Evolutionary conservation across 139 green algal species (phyloP), one percentile per base, ranked within the genome.

Genomic region (Picochlorum sp.): DNA sequence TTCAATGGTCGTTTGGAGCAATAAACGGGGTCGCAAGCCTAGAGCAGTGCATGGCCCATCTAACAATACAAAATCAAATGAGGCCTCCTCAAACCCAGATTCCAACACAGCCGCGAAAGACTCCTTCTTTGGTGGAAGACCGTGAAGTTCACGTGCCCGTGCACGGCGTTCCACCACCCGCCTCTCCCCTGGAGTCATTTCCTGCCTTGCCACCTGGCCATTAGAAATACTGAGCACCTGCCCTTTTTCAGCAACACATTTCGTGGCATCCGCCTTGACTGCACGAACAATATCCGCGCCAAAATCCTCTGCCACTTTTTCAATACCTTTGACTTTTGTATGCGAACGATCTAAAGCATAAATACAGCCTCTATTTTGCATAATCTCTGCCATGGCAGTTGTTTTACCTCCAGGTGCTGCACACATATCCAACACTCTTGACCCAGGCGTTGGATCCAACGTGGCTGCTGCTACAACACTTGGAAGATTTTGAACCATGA

Each of bases 401-500:
- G 86, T 86, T 70, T 97, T 97, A 45, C 91, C 91, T 8, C 88
- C 90, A 6, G 91, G 91, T 4, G 91, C 86, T 1, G 91, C 92
- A 45, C 91, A 97, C 92, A 97, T 78, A 44, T 70, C 58, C 23
- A 97, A 77, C 11, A 84, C 90, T 14, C 74, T 54, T 2, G 81
- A 79, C 4, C 67, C 66, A 2, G 75, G 69, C 11, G 23, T 23
- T 4, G 65, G 56, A 6, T 37, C 66, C 26, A 82, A 62, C 57
- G 76, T 83, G 3, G 67, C 49, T 2, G 83, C 83, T 1, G 79
- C 68, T 18, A 83, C 56, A 34, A 89, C 61, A 49, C 76, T 88
- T n/a, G 85, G 83, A 41, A 95, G 70, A 66, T 92, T 93, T 67
- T 97, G 90, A 41, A 95, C 80, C 68, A 87, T 88, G 6, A 81